Conservation (phyloP, 2,329 filamentous ascomycete genomes). For the Botrytis hyacinthi region DNA sequence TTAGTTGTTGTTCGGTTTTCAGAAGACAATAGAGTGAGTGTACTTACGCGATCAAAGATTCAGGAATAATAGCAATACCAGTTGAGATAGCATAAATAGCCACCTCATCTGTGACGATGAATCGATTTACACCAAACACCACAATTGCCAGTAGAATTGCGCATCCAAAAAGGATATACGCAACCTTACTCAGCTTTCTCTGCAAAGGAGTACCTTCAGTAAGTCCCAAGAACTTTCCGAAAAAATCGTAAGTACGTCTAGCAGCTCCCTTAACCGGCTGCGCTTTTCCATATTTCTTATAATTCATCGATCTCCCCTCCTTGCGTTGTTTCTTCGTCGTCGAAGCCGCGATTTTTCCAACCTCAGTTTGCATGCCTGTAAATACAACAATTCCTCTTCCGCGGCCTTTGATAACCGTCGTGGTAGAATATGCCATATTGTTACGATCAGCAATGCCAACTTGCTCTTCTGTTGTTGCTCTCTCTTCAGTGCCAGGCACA, state of each 20-base stretch:
- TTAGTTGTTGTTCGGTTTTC: too few species aligned
- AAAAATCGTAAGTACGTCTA: conserved; percentile 47
- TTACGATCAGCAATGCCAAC: conserved; percentile 52
- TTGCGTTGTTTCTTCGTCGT: conserved; percentile 52
- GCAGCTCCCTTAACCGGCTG: conserved; percentile 50
- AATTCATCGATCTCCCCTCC: conserved; percentile 48
- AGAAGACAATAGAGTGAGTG: too few species aligned
- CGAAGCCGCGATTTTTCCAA: conserved; percentile 53
- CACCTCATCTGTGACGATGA: conserved; percentile 38
- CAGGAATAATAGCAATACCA: conserved; percentile 59
- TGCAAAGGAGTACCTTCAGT: conserved; percentile 64
- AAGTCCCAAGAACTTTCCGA: conserved; percentile 57
- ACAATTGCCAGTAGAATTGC: conserved; percentile 45
- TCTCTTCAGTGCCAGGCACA: conserved; percentile 29
- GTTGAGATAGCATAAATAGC: conserved; percentile 38
- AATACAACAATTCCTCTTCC: conserved; percentile 53
- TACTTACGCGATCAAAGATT: conserved; percentile 49
- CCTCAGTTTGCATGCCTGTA: conserved; percentile 57
- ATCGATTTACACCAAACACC: conserved; percentile 44
- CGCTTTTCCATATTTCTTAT: conserved; percentile 44
- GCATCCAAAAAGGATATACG: conserved; percentile 61
- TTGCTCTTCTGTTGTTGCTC: conserved; percentile 42
- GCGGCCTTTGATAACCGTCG: conserved; percentile 54
- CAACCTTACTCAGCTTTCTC: conserved; percentile 63
- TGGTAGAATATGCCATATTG: conserved; percentile 56